Evolutionary conservation across 805 yeast species (phyloP), one percentile per base, ranked within the genome.

Genomic region (Barnettozyma californica): DNA sequence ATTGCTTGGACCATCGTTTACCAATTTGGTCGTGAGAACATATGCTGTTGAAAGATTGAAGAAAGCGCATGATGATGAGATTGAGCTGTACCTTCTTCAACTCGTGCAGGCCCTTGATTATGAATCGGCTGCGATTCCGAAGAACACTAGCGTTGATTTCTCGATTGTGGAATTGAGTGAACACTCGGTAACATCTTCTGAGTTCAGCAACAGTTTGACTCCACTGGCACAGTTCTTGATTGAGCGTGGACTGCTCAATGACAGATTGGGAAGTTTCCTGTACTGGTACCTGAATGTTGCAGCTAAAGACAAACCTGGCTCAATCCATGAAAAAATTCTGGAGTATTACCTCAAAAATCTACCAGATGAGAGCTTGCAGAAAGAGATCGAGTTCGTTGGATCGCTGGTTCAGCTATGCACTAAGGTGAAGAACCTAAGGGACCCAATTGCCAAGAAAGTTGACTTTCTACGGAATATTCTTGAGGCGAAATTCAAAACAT

Each of bases 221-320:
- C 89, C 91, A 0, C 67, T 86, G 45, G 87, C 88, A 1, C 78
- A 80, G 45, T 90, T 92, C 60, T 68, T 94, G 37, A 83, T 91
- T 38, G 81, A 81, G 25, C 73, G 92, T 41, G 82, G 96, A 0
- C 70, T 83, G 1, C 69, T 76, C 18, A 86, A 84, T 60, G 76
- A 77, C 19, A 70, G 77, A 18, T 69, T 95, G 37, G 94, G 96
- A 0, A 90, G 83, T 60, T 88, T 78, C 60, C 80, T 95, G 52
- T 91, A 88, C 64, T 94, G 99, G 98, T 88, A 84, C 61, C 76
- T 94, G 44, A 84, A 83, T 54, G 96, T 95, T 2, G 97, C 92
- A 60, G 78, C 84, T 27, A 88, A 84, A 58, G 96, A 87, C 49
- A 77, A 75, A 38, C 76, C 75, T 3, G 62, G 64, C 25, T 61